Conservation (phyloP, 805 yeast genomes). For the Lipomyces yamadae region DNA sequence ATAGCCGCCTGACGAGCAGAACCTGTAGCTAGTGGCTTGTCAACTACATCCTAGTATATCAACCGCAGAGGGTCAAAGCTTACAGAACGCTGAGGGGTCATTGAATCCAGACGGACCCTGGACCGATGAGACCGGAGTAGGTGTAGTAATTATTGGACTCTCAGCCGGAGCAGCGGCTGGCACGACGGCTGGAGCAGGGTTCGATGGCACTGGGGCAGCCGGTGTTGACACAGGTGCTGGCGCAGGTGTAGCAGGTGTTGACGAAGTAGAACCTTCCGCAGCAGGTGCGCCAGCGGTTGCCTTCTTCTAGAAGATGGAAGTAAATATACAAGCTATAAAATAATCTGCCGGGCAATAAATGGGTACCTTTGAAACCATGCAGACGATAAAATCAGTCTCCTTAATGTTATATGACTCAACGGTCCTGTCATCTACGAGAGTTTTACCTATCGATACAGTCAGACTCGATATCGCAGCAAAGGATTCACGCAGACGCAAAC, state of each 20-base stretch:
- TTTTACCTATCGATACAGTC: constrained; percentile 57
- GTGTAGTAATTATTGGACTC: constrained; percentile 36
- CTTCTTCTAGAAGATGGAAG: neutral
- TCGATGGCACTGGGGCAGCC: constrained; percentile 33
- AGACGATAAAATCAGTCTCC: constrained; percentile 82
- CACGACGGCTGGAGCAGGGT: constrained; percentile 34
- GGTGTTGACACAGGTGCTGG: constrained; percentile 38
- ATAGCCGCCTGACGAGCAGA: constrained; percentile 77
- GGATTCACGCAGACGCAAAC: neutral
- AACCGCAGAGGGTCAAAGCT: constrained; percentile 38
- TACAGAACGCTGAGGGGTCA: constrained; percentile 47
- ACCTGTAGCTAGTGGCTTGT: constrained; percentile 61
- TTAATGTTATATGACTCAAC: constrained; percentile 75
- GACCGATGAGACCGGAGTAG: constrained; percentile 40
- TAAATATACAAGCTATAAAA: neutral
- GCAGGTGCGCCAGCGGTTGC: constrained; percentile 37
- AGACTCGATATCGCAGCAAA: neutral
- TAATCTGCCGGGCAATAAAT: neutral
- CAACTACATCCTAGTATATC: constrained; percentile 10
- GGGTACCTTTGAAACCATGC: constrained; percentile 72
- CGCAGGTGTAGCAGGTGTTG: constrained; percentile 30
- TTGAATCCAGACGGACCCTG: constrained; percentile 40
- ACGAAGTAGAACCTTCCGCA: constrained; percentile 14
- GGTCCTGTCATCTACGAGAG: constrained; percentile 80
- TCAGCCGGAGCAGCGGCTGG: constrained; percentile 38